Conservation (phyloP, 345 rosid genomes). For the Corchorus olitorius region DNA sequence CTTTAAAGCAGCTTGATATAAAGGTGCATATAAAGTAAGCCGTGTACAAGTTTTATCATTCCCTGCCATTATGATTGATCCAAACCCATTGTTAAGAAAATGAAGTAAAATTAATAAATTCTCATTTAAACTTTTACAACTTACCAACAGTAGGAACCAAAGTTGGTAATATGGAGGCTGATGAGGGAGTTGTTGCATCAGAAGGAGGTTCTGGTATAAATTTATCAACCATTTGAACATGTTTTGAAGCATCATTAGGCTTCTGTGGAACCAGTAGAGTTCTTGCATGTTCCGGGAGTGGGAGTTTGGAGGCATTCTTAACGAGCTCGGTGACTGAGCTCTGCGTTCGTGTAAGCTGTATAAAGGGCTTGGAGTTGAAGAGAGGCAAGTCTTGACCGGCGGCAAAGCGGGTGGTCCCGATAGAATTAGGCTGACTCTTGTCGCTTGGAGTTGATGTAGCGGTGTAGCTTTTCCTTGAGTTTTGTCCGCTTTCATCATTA, state of each 20-base stretch:
- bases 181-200: too few species aligned
- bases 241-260: not conserved
- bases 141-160: not conserved
- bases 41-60: not conserved
- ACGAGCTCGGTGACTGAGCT: not conserved
- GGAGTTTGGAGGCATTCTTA: not conserved
- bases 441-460: not conserved
- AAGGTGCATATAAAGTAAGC: conserved; percentile 30
- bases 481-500: conserved; percentile 13
- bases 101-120: not conserved
- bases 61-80: conserved; percentile 6
- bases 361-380: not conserved
- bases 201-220: conserved; percentile 1
- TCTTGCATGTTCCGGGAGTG: not conserved
- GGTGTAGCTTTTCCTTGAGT: conserved; percentile 6
- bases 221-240: conserved; percentile 18
- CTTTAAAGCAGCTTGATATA: conserved; percentile 41
- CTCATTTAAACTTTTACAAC: not conserved
- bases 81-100: not conserved
- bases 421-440: not conserved
- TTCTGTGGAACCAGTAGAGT: not conserved
- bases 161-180: not conserved
- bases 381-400: not conserved
- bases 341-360: not conserved
- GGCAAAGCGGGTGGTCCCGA: not conserved